These are phyloP conservation scores for Capsicum rhomboideum DNA, from an alignment of 257 asterid species.

Conservation along the genomic window DNA sequence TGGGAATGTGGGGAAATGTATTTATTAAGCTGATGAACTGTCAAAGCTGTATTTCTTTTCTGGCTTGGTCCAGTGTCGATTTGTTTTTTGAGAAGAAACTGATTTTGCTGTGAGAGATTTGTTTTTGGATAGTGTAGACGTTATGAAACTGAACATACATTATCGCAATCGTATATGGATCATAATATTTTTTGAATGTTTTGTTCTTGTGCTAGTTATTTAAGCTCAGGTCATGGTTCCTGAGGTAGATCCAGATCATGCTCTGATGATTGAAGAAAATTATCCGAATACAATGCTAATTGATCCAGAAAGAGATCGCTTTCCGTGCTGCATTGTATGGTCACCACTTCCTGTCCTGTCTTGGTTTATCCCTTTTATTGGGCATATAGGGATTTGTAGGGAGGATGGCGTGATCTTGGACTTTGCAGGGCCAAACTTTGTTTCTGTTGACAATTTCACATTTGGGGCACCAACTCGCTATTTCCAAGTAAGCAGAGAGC, in stretches of 20 bases:
- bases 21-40: background rate
- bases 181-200: background rate
- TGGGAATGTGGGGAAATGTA: background rate
- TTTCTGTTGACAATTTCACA: constrained; percentile 77
- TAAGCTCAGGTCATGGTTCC: constrained; percentile 43
- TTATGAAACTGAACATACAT: background rate
- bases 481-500: constrained; percentile 56
- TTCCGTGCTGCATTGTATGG: constrained; percentile 93
- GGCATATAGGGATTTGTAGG: constrained; percentile 85
- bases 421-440: constrained; percentile 90
- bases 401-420: constrained; percentile 91
- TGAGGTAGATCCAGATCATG: constrained; percentile 33
- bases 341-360: constrained; percentile 85
- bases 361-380: constrained; percentile 80
- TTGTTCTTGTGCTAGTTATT: constrained; percentile 4
- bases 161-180: background rate
- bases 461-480: constrained; percentile 85
- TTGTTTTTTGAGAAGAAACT: background rate
- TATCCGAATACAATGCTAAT: constrained; percentile 22
- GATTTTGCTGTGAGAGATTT: background rate
- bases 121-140: background rate
- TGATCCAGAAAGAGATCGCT: constrained; percentile 57
- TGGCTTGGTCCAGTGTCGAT: background rate
- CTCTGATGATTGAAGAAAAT: constrained; percentile 46
- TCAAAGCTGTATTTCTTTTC: background rate